These are phyloP conservation scores for Fallopia convolvulus DNA, from an alignment of 148 eudicot species.

Conservation along the genomic window DNA sequence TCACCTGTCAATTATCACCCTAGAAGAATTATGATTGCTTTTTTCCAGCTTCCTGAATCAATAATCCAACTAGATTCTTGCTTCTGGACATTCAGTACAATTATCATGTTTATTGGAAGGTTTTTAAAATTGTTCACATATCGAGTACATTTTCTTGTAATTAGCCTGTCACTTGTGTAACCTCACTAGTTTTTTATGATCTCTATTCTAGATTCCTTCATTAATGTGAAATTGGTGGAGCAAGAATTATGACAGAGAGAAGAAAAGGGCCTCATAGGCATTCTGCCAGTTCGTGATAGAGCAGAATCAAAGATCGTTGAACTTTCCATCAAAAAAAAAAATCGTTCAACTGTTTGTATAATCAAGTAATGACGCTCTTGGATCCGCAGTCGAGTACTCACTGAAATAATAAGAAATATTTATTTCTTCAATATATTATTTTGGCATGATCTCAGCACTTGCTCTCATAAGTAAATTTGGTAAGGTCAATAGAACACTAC, in stretches of 20 bases:
- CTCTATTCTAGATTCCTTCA: not conserved
- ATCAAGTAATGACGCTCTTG: constrained; percentile 41
- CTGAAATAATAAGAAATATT: constrained; percentile 79
- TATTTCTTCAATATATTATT: not conserved
- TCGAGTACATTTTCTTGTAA: not conserved
- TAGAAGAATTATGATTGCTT: no score
- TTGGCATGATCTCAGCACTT: not conserved
- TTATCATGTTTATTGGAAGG: not conserved
- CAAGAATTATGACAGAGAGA: constrained; percentile 99
- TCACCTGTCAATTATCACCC: no score
- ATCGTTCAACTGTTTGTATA: constrained; percentile 46
- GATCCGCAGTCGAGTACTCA: constrained; percentile 70
- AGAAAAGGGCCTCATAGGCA: constrained; percentile 94
- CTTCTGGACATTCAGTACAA: not conserved
- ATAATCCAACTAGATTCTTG: no score
- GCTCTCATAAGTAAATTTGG: not conserved
- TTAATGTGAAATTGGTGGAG: constrained; percentile 91
- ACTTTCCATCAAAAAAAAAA: no score
- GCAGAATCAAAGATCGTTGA: constrained; percentile 53
- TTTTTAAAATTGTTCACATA: not conserved
- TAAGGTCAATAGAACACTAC: not conserved
- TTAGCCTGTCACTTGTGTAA: not conserved
- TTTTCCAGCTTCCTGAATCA: no score
- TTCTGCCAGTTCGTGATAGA: constrained; percentile 89
- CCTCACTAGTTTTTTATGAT: not conserved